Base-by-base conservation (phyloP, 2,329 filamentous ascomycete genomes). In the Polychaeton citri region DNA sequence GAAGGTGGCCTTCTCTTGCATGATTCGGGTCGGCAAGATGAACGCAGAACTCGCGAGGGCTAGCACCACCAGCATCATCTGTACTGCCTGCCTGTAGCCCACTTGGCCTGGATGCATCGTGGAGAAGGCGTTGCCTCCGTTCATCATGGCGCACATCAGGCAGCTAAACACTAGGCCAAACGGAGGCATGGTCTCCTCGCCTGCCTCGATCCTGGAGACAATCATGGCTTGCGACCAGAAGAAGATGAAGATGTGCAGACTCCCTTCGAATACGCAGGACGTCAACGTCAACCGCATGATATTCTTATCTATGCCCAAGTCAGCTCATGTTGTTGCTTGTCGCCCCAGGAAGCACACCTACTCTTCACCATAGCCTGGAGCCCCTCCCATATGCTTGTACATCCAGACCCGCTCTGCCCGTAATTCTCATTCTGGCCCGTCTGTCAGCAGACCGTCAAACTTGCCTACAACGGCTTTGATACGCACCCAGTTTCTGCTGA, bases 201-300 rank as follows among this genome's bases (percentile, higher is more conserved):
- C 30, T 10, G 13, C 18, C 5, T 4, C 13, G 17, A 32, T 12
- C 3, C 30, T 12, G 13, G 30, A 3, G 10, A 10, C 13, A 16
- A 17, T 66, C n/a, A 77, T 55, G 3, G 70, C 65, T 1, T 70
- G 66, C 1, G 71, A 69, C 66, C 72, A 76, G 58, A 74, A 75
- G 52, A 75, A 76, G 38, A 77, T 69, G 47, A 76, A 76, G 8
- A 77, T 60, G 47, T 76, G 76, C 61, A 76, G 71, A 19, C 69
- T 65, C 15, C 71, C 71, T 53, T 78, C 74, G 46, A 76, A 75
- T 49, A 73, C 65, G 39, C 65, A 72, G 3, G 69, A 69, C 3
- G 66, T 62, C 30, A 75, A 52, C 2, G 61, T 64, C 4, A 77
- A 56, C 2, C 67, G 60, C 13, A 72, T 49, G 35, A 76, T 65